Evolutionary conservation across 139 green algal genomes (phyloP).

Genomic region (Chlamydomonas eustigma): DNA sequence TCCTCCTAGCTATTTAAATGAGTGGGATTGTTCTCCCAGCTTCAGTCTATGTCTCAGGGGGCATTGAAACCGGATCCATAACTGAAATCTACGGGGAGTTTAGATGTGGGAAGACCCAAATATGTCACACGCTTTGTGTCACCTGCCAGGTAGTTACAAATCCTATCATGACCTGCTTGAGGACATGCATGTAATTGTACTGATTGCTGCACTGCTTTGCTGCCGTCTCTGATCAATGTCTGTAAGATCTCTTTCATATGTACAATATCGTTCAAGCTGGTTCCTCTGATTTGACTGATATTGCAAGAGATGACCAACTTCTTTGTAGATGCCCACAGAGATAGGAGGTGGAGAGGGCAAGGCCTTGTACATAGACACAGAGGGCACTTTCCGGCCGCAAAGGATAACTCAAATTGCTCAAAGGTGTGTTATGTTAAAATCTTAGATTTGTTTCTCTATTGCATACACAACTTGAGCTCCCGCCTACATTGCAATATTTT

Average conservation of each 20-base stretch:
- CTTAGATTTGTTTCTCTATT: no score
- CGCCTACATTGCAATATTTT: no score
- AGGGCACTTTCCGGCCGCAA: slow-evolving; percentile 91
- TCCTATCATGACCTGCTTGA: not conserved
- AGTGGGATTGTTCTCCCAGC: no score
- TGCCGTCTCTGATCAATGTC: no score
- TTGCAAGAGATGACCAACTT: no score
- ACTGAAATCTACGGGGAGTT: slow-evolving; percentile 98
- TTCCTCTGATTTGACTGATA: no score
- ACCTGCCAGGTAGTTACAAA: slow-evolving; percentile 11
- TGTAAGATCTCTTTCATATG: no score
- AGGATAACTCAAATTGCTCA: slow-evolving; percentile 90
- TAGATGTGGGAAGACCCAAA: slow-evolving; percentile 94
- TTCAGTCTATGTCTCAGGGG: no score
- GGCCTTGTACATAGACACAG: slow-evolving; percentile 97
- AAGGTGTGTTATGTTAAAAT: slow-evolving; percentile 55
- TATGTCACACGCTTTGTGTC: slow-evolving; percentile 97
- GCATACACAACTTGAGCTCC: no score
- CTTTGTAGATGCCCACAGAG: slow-evolving; percentile 77
- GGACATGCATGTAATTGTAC: not conserved
- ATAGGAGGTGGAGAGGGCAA: slow-evolving; percentile 96
- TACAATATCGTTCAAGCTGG: no score
- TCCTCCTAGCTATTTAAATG: no score
- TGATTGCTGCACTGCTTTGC: no score
- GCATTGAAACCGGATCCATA: slow-evolving; percentile 95